Evolutionary conservation across 108 stramenopile genomes (phyloP).

Genomic region (Skeletonema costatum): DNA sequence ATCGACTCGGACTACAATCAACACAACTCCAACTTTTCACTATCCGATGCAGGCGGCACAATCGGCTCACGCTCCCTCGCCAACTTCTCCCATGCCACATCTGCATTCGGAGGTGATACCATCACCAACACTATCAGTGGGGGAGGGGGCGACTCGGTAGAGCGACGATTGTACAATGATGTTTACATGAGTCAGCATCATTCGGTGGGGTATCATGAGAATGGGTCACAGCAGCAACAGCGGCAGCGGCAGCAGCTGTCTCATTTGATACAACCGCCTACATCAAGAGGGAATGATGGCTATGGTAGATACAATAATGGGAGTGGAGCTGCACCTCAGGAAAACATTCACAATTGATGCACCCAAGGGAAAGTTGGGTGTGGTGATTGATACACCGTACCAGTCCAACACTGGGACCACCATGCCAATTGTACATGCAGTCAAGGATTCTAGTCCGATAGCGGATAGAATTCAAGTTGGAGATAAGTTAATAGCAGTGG

Average conservation of each 20-base stretch:
- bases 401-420: not conserved
- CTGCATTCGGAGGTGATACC: not conserved
- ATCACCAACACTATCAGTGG: not conserved
- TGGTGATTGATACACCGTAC: constrained; percentile 47
- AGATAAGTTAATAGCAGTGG: constrained; percentile 45
- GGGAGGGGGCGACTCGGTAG: not conserved
- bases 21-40: not conserved
- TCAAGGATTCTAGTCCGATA: constrained; percentile 50
- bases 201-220: too few relatives aligned
- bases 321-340: not conserved
- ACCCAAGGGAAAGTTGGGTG: constrained; percentile 41
- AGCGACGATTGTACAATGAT: not conserved
- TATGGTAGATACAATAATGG: too few relatives aligned
- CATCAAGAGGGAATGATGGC: not conserved
- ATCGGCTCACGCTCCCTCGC: not conserved
- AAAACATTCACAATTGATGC: constrained; percentile 37
- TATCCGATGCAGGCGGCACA: not conserved
- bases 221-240: too few relatives aligned
- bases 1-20: not conserved
- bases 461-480: constrained; percentile 35
- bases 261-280: not conserved
- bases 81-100: not conserved
- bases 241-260: not conserved
- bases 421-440: constrained; percentile 45
- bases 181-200: not conserved